Conservation (phyloP, 805 yeast genomes). For the Metschnikowia drakensbergensis region DNA sequence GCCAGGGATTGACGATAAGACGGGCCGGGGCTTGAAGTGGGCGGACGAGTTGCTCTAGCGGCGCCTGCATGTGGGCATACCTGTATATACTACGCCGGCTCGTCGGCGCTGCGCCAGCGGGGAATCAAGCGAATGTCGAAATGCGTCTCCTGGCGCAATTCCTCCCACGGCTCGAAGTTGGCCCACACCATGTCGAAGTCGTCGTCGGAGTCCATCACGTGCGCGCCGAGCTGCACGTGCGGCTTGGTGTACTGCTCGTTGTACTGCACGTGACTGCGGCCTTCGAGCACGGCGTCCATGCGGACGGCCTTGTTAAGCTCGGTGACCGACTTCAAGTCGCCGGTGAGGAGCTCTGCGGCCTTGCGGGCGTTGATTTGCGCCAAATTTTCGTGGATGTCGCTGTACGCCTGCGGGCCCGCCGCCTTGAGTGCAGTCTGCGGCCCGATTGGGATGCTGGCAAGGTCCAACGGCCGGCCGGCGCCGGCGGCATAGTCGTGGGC, state of each 20-base stretch:
- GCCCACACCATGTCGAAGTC: constrained; percentile 43
- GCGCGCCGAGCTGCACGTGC: constrained; percentile 34
- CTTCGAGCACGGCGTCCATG: constrained; percentile 33
- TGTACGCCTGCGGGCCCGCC: constrained; percentile 14
- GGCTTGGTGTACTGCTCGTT: constrained; percentile 34
- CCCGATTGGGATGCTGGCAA: constrained; percentile 15
- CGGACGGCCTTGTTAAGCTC: constrained; percentile 38
- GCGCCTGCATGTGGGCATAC: neutral
- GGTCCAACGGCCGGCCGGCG: constrained; percentile 1
- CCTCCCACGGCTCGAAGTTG: constrained; percentile 46
- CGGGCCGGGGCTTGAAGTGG: constrained; percentile 30
- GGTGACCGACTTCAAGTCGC: constrained; percentile 28
- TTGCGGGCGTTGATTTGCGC: constrained; percentile 22
- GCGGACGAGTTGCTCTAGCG: constrained; percentile 29
- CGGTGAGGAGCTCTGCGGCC: constrained; percentile 19
- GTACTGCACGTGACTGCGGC: constrained; percentile 21
- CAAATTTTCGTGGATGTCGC: constrained; percentile 29
- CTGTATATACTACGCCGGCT: neutral
- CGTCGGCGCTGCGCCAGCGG: constrained; percentile 15
- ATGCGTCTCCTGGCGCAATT: constrained; percentile 36
- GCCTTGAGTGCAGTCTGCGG: constrained; percentile 15
- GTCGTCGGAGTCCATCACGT: constrained; percentile 36
- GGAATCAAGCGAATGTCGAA: constrained; percentile 40
- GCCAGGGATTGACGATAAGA: constrained; percentile 15
- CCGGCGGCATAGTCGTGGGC: neutral